Conservation (phyloP, 257 asterid genomes). For the Penstemon newberryi region DNA sequence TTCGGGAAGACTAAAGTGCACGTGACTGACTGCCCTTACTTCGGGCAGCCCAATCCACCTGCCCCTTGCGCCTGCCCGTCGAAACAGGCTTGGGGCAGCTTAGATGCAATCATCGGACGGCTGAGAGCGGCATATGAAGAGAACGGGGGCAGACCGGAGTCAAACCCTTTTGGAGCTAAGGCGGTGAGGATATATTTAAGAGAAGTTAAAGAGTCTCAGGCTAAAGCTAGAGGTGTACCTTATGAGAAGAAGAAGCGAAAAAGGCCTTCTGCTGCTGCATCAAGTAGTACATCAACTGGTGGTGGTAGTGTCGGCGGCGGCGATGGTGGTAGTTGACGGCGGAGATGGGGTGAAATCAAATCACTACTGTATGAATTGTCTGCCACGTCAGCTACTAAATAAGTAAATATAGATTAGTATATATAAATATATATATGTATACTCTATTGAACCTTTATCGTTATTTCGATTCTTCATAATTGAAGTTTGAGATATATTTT, state of each 20-base stretch:
- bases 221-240: conserved; percentile 46
- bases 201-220: conserved; percentile 45
- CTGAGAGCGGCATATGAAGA: conserved; percentile 53
- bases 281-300: neutral
- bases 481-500: no score
- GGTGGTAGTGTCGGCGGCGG: neutral
- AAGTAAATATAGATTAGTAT: no score
- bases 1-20: conserved; percentile 55
- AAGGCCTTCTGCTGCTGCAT: conserved; percentile 24
- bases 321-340: conserved; percentile 2
- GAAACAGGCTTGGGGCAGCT: conserved; percentile 55
- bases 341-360: conserved; percentile 8
- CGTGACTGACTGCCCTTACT: conserved; percentile 40
- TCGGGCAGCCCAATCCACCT: conserved; percentile 48
- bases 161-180: conserved; percentile 48
- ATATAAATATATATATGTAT: no score
- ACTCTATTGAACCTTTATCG: no score
- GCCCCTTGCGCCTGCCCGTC: conserved; percentile 42
- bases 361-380: conserved; percentile 6
- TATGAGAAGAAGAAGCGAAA: conserved; percentile 50
- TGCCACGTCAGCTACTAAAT: conserved; percentile 3
- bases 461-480: no score
- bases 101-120: conserved; percentile 50
- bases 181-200: conserved; percentile 47
- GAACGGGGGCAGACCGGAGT: conserved; percentile 41